Percentiles rank a stretch among this genome's conserved stretches.
These are phyloP conservation scores for Eremomyces bilateralis DNA, from an alignment of 495 filamentous ascomycete species.

Conservation along the genomic window DNA sequence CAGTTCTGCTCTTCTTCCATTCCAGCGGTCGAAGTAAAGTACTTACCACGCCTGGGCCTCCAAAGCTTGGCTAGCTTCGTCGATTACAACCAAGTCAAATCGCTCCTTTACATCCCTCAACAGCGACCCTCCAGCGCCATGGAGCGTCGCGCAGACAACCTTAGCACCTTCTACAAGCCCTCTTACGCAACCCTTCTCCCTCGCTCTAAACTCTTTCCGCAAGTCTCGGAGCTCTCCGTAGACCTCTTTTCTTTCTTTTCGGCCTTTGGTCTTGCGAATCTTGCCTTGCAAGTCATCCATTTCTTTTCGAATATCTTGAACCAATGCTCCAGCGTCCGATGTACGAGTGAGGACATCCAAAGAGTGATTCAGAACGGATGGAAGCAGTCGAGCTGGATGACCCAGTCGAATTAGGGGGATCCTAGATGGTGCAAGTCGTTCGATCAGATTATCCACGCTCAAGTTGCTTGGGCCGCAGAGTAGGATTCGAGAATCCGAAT, in stretches of 20 bases:
- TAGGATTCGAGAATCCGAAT: constrained; percentile 52
- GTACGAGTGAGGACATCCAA: constrained; percentile 85
- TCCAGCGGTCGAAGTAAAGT: no score
- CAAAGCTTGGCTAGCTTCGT: constrained; percentile 87
- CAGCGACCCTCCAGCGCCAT: constrained; percentile 79
- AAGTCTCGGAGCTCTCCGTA: constrained; percentile 70
- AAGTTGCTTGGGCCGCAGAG: constrained; percentile 95
- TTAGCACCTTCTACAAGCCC: constrained; percentile 54
- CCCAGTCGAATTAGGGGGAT: constrained; percentile 78
- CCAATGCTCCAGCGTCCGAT: constrained; percentile 71
- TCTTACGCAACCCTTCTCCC: constrained; percentile 60
- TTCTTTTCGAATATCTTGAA: constrained; percentile 76
- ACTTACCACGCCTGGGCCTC: constrained; percentile 99
- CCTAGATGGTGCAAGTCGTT: constrained; percentile 61
- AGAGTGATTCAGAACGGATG: constrained; percentile 70
- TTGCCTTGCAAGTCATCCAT: constrained; percentile 84
- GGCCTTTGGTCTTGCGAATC: constrained; percentile 67
- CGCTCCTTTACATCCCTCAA: constrained; percentile 36
- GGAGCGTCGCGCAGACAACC: constrained; percentile 79
- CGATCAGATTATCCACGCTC: constrained; percentile 96
- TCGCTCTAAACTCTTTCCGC: constrained; percentile 68
- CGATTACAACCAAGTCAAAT: constrained; percentile 89
- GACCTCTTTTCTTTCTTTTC: constrained; percentile 57
- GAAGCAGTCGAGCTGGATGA: constrained; percentile 78
- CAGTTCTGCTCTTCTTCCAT: no score